Conservation (phyloP, 2,329 filamentous ascomycete species). For the Arachnomyces sp. region DNA sequence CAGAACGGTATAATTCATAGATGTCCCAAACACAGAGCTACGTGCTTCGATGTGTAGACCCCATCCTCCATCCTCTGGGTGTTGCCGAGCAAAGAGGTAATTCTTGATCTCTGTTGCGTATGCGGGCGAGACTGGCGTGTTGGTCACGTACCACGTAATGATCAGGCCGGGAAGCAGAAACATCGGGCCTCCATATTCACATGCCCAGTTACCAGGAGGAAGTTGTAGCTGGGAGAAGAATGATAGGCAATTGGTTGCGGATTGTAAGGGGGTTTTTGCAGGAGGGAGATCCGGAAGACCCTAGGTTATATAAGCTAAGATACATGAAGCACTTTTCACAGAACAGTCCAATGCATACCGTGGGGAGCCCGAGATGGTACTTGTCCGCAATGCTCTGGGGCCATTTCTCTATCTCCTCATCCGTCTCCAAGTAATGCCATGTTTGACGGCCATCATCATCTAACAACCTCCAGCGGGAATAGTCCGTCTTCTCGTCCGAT, state of each 20-base stretch:
- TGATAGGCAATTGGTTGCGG: constrained; percentile 70
- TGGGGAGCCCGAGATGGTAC: constrained; percentile 71
- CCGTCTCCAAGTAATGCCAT: constrained; percentile 79
- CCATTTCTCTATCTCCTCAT: constrained; percentile 66
- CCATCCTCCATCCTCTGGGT: constrained; percentile 91
- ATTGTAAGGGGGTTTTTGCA: constrained; percentile 63
- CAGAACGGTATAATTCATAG: constrained; percentile 76
- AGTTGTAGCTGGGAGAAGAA: constrained; percentile 90
- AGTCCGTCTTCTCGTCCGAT: constrained; percentile 57
- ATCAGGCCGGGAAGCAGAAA: constrained; percentile 83
- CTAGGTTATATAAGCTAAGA: constrained; percentile 37
- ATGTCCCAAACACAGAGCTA: constrained; percentile 82
- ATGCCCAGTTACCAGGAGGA: constrained; percentile 85
- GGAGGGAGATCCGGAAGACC: constrained; percentile 62
- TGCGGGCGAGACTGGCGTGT: constrained; percentile 72
- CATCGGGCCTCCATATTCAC: constrained; percentile 96
- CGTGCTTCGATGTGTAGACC: constrained; percentile 91
- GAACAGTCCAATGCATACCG: constrained; percentile 46
- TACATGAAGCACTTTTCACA: neutral
- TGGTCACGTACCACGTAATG: constrained; percentile 78
- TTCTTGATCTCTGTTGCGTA: constrained; percentile 84
- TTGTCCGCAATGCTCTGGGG: constrained; percentile 85
- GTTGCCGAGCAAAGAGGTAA: constrained; percentile 77
- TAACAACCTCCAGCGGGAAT: constrained; percentile 71
- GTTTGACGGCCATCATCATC: constrained; percentile 80